Conservation (phyloP, 495 filamentous ascomycete genomes). For the Penicillium lividum region DNA sequence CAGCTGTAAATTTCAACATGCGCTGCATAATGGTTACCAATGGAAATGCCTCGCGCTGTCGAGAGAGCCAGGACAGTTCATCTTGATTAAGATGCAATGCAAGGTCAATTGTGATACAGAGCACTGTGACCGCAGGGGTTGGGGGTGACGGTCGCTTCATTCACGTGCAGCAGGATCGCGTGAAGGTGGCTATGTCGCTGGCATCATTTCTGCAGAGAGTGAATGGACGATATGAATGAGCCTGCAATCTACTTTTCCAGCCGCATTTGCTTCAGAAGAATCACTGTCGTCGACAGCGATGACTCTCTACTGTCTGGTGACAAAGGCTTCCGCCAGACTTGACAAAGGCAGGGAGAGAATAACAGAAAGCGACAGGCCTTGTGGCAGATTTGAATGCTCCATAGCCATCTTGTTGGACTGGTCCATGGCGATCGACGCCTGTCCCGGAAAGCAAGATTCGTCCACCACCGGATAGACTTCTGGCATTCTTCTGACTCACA, state of each 20-base stretch:
- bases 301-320: neutral
- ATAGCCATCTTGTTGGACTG: neutral
- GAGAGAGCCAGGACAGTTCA: neutral
- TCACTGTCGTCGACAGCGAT: slow-evolving; percentile 2
- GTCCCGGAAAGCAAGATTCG: neutral
- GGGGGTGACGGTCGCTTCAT: neutral
- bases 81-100: neutral
- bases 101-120: neutral
- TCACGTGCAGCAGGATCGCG: neutral
- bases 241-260: neutral
- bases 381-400: neutral
- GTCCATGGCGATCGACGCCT: neutral
- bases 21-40: neutral
- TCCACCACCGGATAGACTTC: neutral
- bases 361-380: neutral
- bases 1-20: too few species aligned
- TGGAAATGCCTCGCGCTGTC: neutral
- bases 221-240: slow-evolving; percentile 4
- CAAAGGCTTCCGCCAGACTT: too few species aligned
- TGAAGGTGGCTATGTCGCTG: neutral
- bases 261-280: neutral
- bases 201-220: neutral
- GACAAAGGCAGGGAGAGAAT: too few species aligned
- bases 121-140: neutral
- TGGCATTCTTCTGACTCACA: neutral